phyloP scores from a whole-genome alignment of 306 rosid genomes.

The Corylus heterophylla region DNA sequence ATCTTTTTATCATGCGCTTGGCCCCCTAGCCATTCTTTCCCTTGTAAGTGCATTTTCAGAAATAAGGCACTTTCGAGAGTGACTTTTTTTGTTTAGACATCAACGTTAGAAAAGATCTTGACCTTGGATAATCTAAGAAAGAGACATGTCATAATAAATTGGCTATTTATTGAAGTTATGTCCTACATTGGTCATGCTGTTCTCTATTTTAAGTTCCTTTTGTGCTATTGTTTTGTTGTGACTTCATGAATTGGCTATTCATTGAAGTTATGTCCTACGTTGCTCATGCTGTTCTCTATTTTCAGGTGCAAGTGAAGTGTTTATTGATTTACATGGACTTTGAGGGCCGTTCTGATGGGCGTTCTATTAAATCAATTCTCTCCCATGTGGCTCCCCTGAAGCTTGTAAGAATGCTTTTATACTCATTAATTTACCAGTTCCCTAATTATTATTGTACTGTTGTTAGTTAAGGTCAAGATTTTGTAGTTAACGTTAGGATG shows the following conservation, averaged over 20 bases:
- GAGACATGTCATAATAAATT: neutral
- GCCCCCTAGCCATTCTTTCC: no score
- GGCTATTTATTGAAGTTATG: slow-evolving; percentile 10
- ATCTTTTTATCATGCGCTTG: no score
- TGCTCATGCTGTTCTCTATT: slow-evolving; percentile 18
- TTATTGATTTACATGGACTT: slow-evolving; percentile 85
- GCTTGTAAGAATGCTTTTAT: slow-evolving; percentile 58
- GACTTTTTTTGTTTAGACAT: no score
- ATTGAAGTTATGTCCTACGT: slow-evolving; percentile 3
- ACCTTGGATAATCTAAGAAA: no score
- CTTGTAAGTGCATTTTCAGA: no score
- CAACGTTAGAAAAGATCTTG: no score
- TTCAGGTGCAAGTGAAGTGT: slow-evolving; percentile 87
- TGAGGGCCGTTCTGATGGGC: slow-evolving; percentile 95
- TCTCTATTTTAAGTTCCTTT: slow-evolving; percentile 3
- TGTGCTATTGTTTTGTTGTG: slow-evolving; percentile 4
- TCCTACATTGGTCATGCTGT: neutral
- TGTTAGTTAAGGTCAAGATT: neutral
- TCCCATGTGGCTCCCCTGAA: slow-evolving; percentile 96
- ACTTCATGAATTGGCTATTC: neutral
- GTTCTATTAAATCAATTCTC: slow-evolving; percentile 89
- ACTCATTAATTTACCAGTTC: slow-evolving; percentile 14
- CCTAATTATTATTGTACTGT: slow-evolving; percentile 7
- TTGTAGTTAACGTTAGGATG: neutral
- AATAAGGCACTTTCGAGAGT: no score